Evolutionary conservation across 805 yeast genomes (phyloP).

Genomic region (Naumovozyma baii): DNA sequence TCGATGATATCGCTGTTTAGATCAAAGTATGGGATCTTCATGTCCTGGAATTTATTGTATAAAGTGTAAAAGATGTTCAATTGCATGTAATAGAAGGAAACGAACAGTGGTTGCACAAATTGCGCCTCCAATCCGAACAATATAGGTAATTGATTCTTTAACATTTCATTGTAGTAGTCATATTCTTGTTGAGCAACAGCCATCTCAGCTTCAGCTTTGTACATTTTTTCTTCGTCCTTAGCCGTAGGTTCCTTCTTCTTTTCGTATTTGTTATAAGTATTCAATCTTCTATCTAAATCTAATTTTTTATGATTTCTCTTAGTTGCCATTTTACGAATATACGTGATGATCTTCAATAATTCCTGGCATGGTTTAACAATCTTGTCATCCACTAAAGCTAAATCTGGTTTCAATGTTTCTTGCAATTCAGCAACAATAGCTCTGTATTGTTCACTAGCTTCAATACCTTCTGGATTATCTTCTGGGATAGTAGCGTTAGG

Average conservation of each 20-base stretch:
- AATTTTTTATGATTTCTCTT: slow-evolving; percentile 93
- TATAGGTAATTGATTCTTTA: slow-evolving; percentile 81
- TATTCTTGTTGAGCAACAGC: slow-evolving; percentile 90
- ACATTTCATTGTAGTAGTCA: slow-evolving; percentile 90
- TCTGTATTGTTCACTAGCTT: slow-evolving; percentile 86
- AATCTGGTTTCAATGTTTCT: slow-evolving; percentile 79
- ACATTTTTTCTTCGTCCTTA: slow-evolving; percentile 86
- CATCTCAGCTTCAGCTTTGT: slow-evolving; percentile 80
- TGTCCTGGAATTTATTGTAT: slow-evolving; percentile 83
- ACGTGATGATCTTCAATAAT: slow-evolving; percentile 66
- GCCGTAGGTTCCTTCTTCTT: slow-evolving; percentile 73
- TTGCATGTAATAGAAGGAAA: slow-evolving; percentile 94
- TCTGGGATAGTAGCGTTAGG: slow-evolving; percentile 80
- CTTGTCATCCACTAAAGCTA: slow-evolving; percentile 82
- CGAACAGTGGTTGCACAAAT: slow-evolving; percentile 87
- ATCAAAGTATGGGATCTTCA: slow-evolving; percentile 95
- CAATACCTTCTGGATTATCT: slow-evolving; percentile 93
- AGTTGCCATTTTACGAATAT: slow-evolving; percentile 85
- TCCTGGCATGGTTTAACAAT: slow-evolving; percentile 90
- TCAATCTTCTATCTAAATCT: slow-evolving; percentile 80
- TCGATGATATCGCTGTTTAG: slow-evolving; percentile 73
- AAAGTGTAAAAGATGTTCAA: slow-evolving; percentile 91
- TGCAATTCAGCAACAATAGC: slow-evolving; percentile 81
- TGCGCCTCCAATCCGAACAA: slow-evolving; percentile 83
- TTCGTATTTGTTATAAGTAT: slow-evolving; percentile 61